Evolutionary conservation across 306 rosid genomes (phyloP), one percentile per base, ranked within the genome.

Genomic region (Glycine soja): DNA sequence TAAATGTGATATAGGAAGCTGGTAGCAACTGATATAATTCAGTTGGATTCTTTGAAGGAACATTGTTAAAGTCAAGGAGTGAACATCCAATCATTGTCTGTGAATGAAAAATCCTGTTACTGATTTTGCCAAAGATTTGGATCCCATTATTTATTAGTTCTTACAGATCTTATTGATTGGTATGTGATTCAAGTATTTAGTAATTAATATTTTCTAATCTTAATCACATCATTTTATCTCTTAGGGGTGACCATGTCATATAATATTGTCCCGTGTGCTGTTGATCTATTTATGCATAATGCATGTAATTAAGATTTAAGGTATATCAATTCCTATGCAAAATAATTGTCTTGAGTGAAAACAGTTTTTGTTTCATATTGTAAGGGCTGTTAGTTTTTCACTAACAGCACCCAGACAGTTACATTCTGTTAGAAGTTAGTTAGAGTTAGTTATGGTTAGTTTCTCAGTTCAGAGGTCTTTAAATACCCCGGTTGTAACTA

Each of bases 191-290:
- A 32, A 56, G 30, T 77, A 53, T 10, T 64, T 43, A 42, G 69
- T 70, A 62, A 81, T 45, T 43, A 54, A 42, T 16, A 46, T 47
- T 76, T 40, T 36, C 53, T 72, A 64, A 65, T 10, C 58, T 32
- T 16, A 36, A 54, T 75, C 50, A 24, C 48, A 16, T 51, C 69
- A 40, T 73, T 56, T 40, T 74, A 34, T 46, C 57, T 18, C 45
- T 59, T 67, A 79, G 81, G 72, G 72, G 58, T 58, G 71, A 47
- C 58, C 65, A 11, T 19, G 46, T 71, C 38, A 40, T 74, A 16
- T 38, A 50, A 46, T 57, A 58, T 65, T 73, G 47, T 19, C 58
- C 59, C 34, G 62, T 18, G 59, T 58, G 72, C 61, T 13, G 52
- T 67, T 18, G 13, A 68, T 70, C 51, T 72, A 16, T 54, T 30